phyloP scores from a whole-genome alignment of 176 grass and related monocot genomes.

The Stipa capillata region DNA sequence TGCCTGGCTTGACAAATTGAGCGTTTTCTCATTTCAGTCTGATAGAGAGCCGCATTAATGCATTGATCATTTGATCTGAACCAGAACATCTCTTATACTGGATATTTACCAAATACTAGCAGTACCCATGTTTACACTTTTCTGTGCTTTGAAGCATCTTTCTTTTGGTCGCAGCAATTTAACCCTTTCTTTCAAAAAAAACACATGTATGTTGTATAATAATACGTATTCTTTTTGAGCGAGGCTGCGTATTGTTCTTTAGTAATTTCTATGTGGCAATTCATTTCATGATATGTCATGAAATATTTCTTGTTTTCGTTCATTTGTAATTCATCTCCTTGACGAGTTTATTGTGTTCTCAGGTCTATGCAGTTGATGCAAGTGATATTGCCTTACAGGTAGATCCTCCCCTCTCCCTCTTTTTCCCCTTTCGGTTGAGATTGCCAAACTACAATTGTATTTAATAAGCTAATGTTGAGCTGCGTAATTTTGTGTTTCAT shows the following conservation, averaged over 20 bases:
- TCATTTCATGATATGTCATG: neutral
- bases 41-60: neutral
- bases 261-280: neutral
- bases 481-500: neutral
- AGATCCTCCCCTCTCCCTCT: neutral
- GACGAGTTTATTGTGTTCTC: conserved; percentile 27
- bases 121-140: neutral
- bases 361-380: conserved; percentile 98
- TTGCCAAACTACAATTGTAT: conserved; percentile 5
- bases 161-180: neutral
- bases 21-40: no score
- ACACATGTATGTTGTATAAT: neutral
- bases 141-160: neutral
- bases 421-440: neutral
- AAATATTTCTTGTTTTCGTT: neutral
- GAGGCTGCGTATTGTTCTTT: neutral
- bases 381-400: conserved; percentile 96
- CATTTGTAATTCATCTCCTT: conserved; percentile 11
- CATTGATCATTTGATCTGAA: neutral
- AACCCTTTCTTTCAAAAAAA: neutral
- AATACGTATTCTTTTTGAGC: neutral
- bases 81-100: neutral
- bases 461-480: conserved; percentile 10
- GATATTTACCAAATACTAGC: neutral
- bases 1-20: no score